phyloP scores from a whole-genome alignment of 2,329 filamentous ascomycete genomes.

The Verruconis gallopava region DNA sequence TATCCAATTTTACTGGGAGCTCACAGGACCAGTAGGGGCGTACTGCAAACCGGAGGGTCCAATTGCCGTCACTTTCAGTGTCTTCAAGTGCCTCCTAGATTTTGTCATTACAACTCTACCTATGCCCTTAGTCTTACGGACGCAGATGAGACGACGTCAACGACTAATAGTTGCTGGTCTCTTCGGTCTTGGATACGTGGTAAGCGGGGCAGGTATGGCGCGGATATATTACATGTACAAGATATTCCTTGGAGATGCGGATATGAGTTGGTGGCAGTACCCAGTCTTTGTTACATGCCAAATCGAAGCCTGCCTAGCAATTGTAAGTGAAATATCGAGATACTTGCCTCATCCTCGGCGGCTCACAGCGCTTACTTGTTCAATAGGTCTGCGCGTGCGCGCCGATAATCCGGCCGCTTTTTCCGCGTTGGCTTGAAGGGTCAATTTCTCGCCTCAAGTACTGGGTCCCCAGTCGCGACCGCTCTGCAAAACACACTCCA shows the following conservation, averaged over 20 bases:
- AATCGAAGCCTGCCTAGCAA: constrained; percentile 7
- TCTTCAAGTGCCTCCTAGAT: constrained; percentile 4
- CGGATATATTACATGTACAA: constrained; percentile 7
- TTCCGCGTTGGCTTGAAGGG: constrained; percentile 4
- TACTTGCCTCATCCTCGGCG: neutral
- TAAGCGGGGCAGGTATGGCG: constrained; percentile 1
- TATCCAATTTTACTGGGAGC: neutral
- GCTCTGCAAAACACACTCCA: neutral
- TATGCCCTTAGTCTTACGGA: constrained; percentile 8
- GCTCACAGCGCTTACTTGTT: no score
- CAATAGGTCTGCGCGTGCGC: constrained; percentile 9
- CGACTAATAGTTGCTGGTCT: constrained; percentile 2
- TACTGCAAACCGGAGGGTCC: constrained; percentile 6
- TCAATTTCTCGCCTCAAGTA: constrained; percentile 1
- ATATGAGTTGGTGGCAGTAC: constrained; percentile 7
- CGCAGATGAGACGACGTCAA: constrained; percentile 6
- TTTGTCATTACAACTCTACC: constrained; percentile 8
- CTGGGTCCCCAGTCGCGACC: constrained; percentile 3
- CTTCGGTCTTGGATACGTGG: constrained; percentile 7
- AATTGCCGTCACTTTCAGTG: neutral
- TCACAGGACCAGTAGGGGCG: constrained; percentile 3
- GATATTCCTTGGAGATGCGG: constrained; percentile 1
- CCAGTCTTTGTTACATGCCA: constrained; percentile 4
- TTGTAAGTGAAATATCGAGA: neutral
- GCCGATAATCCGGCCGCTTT: constrained; percentile 7